Evolutionary conservation across 495 filamentous ascomycete genomes (phyloP), one percentile per base, ranked within the genome.

Genomic region (Filosporella fistucella): DNA sequence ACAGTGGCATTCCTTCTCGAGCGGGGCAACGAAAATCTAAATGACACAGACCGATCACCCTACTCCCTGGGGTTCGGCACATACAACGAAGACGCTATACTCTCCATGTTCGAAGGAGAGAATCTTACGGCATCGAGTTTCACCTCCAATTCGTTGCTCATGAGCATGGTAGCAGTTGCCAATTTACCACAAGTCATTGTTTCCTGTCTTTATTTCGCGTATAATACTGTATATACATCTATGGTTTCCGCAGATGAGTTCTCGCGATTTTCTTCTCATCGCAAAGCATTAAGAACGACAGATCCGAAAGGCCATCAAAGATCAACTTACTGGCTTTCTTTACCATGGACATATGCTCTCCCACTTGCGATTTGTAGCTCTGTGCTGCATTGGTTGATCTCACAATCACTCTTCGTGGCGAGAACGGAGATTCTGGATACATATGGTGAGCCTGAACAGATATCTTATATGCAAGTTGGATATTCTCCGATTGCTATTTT

Each of bases 281-380:
- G 58, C 3, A 70, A 65, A 42, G 41, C 54, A 2, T 62, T 81
- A 1, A 64, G 78, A 3, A 71, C 80, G 3, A 72, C 74, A 0
- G 50, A 56, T 16, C 70, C 72, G 0, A 48, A 53, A 29, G 63
- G 63, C 2, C 39, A 51, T 6, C 68, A 76, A 43, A 57, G 61
- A 22, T 47, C 55, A 1, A 71, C 67, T 3, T 72, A 75, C 56
- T 68, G 61, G 46, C 67, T 76, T 0, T 60, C 64, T 18, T 60
- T 78, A 4, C 72, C 72, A 0, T 75, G 67, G 33, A 56, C 55
- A 5, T 74, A 67, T 51, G 57, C 51, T 7, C 18, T 73, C 8
- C 69, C 70, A 0, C 56, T 76, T 0, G 30, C 67, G 0, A 29
- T 52, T 10, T 18, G 56, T 8, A 54, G 47, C 2, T 26, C 44